Conservation (phyloP, 441 rosid genomes). For the Melastoma candidum region DNA sequence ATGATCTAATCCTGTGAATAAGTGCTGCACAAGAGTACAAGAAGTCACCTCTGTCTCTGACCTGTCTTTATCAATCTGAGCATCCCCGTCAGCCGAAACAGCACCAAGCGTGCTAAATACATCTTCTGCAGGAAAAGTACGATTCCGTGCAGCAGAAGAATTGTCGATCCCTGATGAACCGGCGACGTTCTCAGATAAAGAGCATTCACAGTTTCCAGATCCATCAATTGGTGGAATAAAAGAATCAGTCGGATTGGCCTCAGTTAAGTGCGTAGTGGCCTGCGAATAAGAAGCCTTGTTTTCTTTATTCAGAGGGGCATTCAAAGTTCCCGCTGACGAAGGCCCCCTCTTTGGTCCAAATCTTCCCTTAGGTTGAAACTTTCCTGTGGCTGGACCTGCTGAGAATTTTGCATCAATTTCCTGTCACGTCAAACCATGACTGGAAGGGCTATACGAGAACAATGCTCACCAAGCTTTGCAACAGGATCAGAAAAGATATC, state of each 20-base stretch:
- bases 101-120: conserved; percentile 5
- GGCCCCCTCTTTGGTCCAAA: conserved; percentile 25
- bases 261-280: not conserved
- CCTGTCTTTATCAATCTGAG: conserved; percentile 19
- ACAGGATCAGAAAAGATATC: conserved; percentile 23
- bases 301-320: conserved; percentile 6
- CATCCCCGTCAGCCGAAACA: conserved; percentile 11
- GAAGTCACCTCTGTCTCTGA: conserved; percentile 29
- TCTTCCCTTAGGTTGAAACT: conserved; percentile 56
- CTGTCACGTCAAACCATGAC: not conserved
- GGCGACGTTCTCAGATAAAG: conserved; percentile 13
- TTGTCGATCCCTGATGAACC: conserved; percentile 7
- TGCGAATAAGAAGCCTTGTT: not conserved
- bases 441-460: not conserved
- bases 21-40: conserved; percentile 1
- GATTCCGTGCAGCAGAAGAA: conserved; percentile 8
- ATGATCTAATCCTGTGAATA: conserved; percentile 10
- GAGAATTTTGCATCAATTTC: conserved; percentile 7
- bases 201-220: conserved; percentile 9
- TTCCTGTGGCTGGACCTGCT: conserved; percentile 34
- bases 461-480: conserved; percentile 18
- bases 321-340: conserved; percentile 9
- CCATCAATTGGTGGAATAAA: conserved; percentile 6
- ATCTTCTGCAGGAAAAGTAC: conserved; percentile 7
- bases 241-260: conserved; percentile 11